These are phyloP conservation scores for Jacaranda mimosifolia DNA, from an alignment of 257 asterid genomes.

Conservation along the genomic window DNA sequence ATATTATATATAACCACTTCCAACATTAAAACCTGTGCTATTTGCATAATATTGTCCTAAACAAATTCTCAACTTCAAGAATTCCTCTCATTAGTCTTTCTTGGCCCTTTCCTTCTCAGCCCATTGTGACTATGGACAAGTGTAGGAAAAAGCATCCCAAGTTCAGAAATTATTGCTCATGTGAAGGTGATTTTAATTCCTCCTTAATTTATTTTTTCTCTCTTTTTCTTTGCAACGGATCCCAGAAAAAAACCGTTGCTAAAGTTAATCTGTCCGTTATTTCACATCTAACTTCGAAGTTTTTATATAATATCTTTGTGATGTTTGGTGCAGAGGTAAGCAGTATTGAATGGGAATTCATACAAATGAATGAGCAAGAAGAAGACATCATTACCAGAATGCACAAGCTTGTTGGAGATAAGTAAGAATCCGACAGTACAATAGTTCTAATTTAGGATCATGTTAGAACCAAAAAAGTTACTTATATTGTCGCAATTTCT, in stretches of 20 bases:
- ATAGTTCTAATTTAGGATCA: neutral
- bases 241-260: no score
- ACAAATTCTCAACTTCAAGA: neutral
- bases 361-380: constrained; percentile 71
- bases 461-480: no score
- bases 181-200: constrained; percentile 42
- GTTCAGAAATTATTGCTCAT: constrained; percentile 9
- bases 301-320: no score
- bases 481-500: no score
- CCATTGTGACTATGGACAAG: constrained; percentile 39
- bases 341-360: constrained; percentile 71
- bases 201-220: no score
- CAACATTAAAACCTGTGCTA: neutral
- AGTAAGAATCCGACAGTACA: constrained; percentile 38
- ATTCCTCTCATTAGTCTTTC: neutral
- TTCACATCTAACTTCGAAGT: no score
- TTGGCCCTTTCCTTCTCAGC: neutral
- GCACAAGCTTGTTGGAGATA: constrained; percentile 84
- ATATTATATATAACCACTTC: constrained; percentile 1
- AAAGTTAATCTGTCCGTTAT: no score
- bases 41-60: neutral
- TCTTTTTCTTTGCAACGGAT: no score
- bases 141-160: constrained; percentile 37
- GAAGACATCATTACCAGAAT: constrained; percentile 74
- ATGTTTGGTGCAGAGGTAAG: constrained; percentile 61